Evolutionary conservation across 208 protist genomes (phyloP).

Genomic region (Leishmania braziliensis): DNA sequence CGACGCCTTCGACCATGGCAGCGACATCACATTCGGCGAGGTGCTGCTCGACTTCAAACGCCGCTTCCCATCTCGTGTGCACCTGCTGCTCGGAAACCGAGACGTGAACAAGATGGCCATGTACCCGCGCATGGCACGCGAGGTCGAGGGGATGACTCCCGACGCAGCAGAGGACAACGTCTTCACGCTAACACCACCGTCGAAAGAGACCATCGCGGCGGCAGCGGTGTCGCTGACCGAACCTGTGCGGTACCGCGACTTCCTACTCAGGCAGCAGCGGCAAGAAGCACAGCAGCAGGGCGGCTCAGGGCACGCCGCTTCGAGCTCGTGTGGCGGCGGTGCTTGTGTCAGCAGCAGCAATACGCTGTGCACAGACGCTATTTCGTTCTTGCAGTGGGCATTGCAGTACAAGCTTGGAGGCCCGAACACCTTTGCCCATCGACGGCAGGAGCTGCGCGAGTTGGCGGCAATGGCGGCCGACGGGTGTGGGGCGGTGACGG

Average conservation of each 20-base stretch:
- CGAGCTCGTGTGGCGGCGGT: not conserved
- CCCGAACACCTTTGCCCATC: slow-evolving; percentile 60
- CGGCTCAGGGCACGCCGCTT: not conserved
- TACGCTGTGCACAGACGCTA: slow-evolving; percentile 23
- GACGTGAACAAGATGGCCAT: slow-evolving; percentile 93
- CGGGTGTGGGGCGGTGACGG: not conserved
- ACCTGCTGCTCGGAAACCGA: slow-evolving; percentile 90
- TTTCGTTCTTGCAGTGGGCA: slow-evolving; percentile 69
- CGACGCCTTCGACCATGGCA: slow-evolving; percentile 88
- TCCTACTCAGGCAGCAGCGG: not conserved
- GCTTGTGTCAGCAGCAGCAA: not conserved
- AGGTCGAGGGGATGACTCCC: slow-evolving; percentile 15
- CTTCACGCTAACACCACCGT: slow-evolving; percentile 26
- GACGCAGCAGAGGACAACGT: slow-evolving; percentile 30
- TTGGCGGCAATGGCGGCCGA: slow-evolving; percentile 20
- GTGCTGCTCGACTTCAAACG: slow-evolving; percentile 77
- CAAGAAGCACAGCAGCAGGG: not conserved
- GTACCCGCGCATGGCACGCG: slow-evolving; percentile 36
- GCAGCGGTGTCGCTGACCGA: slow-evolving; percentile 8
- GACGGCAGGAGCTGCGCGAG: slow-evolving; percentile 57
- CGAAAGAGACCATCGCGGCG: not conserved
- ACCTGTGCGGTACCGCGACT: slow-evolving; percentile 28
- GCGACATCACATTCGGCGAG: slow-evolving; percentile 65
- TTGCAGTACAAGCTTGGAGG: slow-evolving; percentile 72
- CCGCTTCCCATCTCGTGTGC: slow-evolving; percentile 73